Evolutionary conservation across 2,329 filamentous ascomycete genomes (phyloP).

Genomic region (Pyricularia grisea): DNA sequence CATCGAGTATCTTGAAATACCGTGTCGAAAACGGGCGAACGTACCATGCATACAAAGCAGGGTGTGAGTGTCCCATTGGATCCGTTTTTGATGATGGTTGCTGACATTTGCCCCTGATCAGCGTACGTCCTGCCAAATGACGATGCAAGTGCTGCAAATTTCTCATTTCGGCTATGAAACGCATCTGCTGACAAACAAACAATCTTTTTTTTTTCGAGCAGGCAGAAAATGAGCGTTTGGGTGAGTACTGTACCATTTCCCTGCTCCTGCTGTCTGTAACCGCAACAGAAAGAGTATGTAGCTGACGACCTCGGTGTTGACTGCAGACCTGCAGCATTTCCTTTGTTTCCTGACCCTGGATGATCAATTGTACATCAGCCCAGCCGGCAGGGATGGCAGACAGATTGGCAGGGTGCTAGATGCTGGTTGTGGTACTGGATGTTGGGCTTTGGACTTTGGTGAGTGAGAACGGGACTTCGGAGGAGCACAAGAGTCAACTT

Average conservation of each 20-base stretch:
- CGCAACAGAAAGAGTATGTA: no score
- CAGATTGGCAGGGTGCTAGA: conserved; percentile 1
- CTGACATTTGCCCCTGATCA: background rate
- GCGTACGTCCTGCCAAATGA: background rate
- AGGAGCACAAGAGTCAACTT: background rate
- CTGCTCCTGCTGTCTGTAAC: background rate
- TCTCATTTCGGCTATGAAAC: background rate
- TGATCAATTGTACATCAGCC: conserved; percentile 8
- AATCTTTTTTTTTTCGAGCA: background rate
- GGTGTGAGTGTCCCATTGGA: background rate
- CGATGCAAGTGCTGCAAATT: background rate
- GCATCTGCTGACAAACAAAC: background rate
- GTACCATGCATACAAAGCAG: conserved; percentile 3
- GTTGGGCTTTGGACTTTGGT: conserved; percentile 6
- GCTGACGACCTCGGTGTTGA: background rate
- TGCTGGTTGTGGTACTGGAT: conserved; percentile 4
- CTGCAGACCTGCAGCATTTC: conserved; percentile 9
- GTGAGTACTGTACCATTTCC: background rate
- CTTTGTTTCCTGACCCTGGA: conserved; percentile 9
- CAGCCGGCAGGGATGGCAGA: conserved; percentile 1
- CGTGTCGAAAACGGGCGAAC: conserved; percentile 4
- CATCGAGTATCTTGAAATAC: conserved; percentile 2
- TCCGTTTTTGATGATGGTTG: background rate
- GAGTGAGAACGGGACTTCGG: background rate
- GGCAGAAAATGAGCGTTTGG: conserved; percentile 3